Base-by-base conservation (phyloP, 1,139 yeast genomes). In the Geotrichum carabidarum region DNA sequence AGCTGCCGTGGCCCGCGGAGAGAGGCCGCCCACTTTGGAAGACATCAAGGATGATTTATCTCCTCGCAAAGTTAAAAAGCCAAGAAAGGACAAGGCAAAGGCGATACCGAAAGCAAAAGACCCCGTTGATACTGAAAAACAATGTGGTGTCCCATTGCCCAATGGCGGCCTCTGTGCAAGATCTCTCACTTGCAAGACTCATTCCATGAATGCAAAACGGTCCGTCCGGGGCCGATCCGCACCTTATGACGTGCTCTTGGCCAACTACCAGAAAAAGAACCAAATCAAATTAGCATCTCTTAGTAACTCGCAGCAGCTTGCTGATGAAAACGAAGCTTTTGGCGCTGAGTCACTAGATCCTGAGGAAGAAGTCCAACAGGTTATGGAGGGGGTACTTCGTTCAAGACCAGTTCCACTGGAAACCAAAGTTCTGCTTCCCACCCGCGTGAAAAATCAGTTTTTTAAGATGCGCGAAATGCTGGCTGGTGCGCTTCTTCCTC, bases 161-260 rank as follows among this genome's bases (percentile, higher is more conserved):
- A 85, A 85, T 59, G 98, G 98, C 9, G 95, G 95, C 0, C 83
- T 83, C 64, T 93, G 99, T 76, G 96, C 97, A 6, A 78, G 99
- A 54, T 89, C 97, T 0, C 76, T 93, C 59, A 93, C 99, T 0
- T 93, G 99, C 77, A 93, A 93, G 68, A 90, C 98, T 0, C 99
- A 93, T 70, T 88, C 97, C 0, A 91, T 93, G 97, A 97, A 97
- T 31, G 96, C 97, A 27, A 93, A 93, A 65, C 80, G 99, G 63
- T 93, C 96, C 0, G 99, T 93, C 27, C 82, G 82, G 34, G 99
- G 99, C 6, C 78, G 99, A 63, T 83, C 95, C 51, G 91, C 94
- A 8, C 91, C 97, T 0, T 93, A 90, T 69, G 99, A 93, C 71
- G 83, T 83, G 30, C 74, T 93, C 53, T 75, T 93, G 57, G 91